Conservation (phyloP, 768 basidiomycete species). For the Psilocybe sp. region DNA sequence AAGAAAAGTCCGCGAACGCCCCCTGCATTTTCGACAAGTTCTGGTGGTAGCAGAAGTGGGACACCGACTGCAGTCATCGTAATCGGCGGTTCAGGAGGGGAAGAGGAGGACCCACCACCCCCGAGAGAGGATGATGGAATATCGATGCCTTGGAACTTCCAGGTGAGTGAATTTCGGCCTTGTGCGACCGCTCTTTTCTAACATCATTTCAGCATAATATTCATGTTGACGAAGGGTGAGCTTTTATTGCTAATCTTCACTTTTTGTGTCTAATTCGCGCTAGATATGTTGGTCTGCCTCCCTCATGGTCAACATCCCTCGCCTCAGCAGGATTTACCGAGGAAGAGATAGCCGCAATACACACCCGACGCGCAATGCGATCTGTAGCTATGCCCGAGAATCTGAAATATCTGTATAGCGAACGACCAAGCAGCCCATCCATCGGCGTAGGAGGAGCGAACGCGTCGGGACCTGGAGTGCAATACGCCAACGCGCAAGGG, state of each 20-base stretch:
- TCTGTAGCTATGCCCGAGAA: conserved; percentile 27
- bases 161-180: conserved; percentile 38
- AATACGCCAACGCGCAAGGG: neutral
- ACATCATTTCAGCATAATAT: conserved; percentile 59
- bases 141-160: conserved; percentile 73
- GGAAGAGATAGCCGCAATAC: conserved; percentile 66
- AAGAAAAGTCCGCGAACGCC: conserved; percentile 32
- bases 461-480: too few relatives aligned
- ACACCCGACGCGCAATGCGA: conserved; percentile 36
- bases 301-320: conserved; percentile 68
- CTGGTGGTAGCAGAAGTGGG: conserved; percentile 6
- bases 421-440: conserved; percentile 34
- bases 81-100: conserved; percentile 7
- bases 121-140: conserved; percentile 56
- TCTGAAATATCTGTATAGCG: conserved; percentile 30
- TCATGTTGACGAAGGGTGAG: conserved; percentile 74
- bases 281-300: conserved; percentile 65
- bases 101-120: conserved; percentile 26
- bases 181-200: conserved; percentile 1
- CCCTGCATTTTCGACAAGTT: neutral
- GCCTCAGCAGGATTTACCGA: conserved; percentile 59
- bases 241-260: conserved; percentile 11
- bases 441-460: conserved; percentile 1
- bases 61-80: conserved; percentile 4
- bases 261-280: neutral